phyloP scores from a whole-genome alignment of 179 eudicot genomes.

The Vitellaria paradoxa region DNA sequence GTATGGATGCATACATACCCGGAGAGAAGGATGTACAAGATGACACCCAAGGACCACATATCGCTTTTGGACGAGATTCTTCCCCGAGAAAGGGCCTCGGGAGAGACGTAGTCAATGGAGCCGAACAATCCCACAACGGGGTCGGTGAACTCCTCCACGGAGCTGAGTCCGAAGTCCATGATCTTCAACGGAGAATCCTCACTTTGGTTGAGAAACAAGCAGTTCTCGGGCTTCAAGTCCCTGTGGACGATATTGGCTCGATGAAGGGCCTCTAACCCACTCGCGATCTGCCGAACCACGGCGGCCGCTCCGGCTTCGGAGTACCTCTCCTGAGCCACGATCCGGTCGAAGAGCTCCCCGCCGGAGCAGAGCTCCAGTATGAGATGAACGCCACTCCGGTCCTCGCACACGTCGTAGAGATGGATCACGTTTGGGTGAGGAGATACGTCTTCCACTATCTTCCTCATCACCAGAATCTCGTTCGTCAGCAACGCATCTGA shows the following conservation, averaged over 20 bases:
- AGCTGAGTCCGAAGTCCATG: constrained; percentile 57
- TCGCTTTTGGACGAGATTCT: constrained; percentile 37
- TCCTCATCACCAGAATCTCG: constrained; percentile 51
- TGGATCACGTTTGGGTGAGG: constrained; percentile 53
- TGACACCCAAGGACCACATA: constrained; percentile 61
- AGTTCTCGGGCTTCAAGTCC: constrained; percentile 58
- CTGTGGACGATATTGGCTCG: constrained; percentile 40
- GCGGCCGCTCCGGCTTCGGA: constrained; percentile 44
- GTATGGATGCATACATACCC: constrained; percentile 27
- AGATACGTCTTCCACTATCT: constrained; percentile 49
- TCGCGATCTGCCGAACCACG: constrained; percentile 44
- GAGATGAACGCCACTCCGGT: constrained; percentile 41
- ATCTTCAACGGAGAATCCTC: constrained; percentile 44
- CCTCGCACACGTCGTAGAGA: constrained; percentile 52
- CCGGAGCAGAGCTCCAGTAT: constrained; percentile 52
- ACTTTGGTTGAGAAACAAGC: constrained; percentile 37
- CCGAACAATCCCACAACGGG: constrained; percentile 59
- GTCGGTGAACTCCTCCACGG: constrained; percentile 52
- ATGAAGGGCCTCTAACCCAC: constrained; percentile 43
- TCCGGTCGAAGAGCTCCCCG: constrained; percentile 54
- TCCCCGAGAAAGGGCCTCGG: constrained; percentile 42
- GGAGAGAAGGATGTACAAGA: constrained; percentile 49
- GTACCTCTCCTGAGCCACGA: constrained; percentile 46
- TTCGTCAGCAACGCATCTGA: constrained; percentile 51
- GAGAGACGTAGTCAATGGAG: constrained; percentile 56